Base-by-base conservation (phyloP, 257 asterid species). In the Penstemon newberryi region DNA sequence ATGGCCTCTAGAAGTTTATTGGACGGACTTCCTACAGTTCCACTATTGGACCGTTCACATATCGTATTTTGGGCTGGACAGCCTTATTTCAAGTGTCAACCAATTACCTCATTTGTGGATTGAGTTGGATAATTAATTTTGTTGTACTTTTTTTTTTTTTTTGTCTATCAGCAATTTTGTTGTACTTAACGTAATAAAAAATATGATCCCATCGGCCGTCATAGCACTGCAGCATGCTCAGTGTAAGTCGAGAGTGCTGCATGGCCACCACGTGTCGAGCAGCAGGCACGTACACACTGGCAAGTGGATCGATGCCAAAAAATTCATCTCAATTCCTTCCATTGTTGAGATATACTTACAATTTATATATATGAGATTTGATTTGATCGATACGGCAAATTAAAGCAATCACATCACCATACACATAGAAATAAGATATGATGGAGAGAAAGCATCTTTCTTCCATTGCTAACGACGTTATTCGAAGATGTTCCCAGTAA, bases 391-490 rank as follows among this genome's bases (percentile, higher is more conserved):
- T 67, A 15, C 66, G 40, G 44, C 70, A 60, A 15, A 15, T 15
- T 15, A 15, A 65, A 13, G 70, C 75, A 45, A 8, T 42, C 56
- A n/a, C 8, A 36, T 8, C 18, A 15, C 18, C 18, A 40, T 15
- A 25, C 2, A 2, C 1, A 2, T 25, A 25, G n/a, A n/a, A n/a
- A n/a, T 58, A 56, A 6, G 12, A 38, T 1, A 52, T 7, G 2
- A 84, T 77, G 92, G 89, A 80, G 78, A 88, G 56, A 73, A 90
- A 90, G 73, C 90, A 83, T 77, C 95, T 90, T 25, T 90, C 98
- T 40, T 19, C 75, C 81, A 70, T 81, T 63, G 94, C 96, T 67
- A 82, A 82, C 80, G 76, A 85, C 46, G 86, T 92, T 55, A 19
- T 93, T 59, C 72, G 47, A 6, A 82, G 81, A 74, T 90, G 95